Conservation (phyloP, 345 rosid genomes). For the Hypericum androsaemum region DNA sequence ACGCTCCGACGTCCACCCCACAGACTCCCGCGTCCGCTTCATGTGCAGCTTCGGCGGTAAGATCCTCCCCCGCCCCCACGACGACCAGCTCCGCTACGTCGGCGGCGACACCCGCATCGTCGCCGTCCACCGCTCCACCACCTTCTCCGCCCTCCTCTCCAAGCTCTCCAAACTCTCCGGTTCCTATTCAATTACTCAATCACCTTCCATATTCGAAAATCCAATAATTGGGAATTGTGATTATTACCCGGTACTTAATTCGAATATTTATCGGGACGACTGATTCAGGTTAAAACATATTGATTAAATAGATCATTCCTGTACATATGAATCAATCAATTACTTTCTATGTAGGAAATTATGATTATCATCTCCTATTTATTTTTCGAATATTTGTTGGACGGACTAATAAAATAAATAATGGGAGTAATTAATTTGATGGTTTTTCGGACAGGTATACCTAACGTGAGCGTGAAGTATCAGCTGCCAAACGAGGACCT, state of each 20-base stretch:
- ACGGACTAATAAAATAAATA: too few relatives aligned
- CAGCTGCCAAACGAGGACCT: constrained; percentile 97
- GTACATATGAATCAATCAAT: too few relatives aligned
- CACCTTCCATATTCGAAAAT: not conserved
- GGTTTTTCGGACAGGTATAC: constrained; percentile 31
- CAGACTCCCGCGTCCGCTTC: constrained; percentile 48
- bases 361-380: too few relatives aligned
- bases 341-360: too few relatives aligned
- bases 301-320: too few relatives aligned
- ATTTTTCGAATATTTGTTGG: too few relatives aligned
- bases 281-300: too few relatives aligned
- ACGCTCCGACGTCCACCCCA: constrained; percentile 50
- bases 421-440: not conserved
- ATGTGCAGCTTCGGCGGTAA: constrained; percentile 97
- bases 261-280: too few relatives aligned
- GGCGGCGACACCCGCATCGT: constrained; percentile 97
- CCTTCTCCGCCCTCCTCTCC: constrained; percentile 45
- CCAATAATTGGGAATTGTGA: too few relatives aligned
- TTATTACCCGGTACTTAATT: too few relatives aligned
- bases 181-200: not conserved
- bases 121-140: constrained; percentile 56
- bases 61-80: constrained; percentile 94
- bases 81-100: constrained; percentile 82
- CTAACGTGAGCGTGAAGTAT: constrained; percentile 65
- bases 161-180: constrained; percentile 84